Percentiles rank a stretch among this genome's conserved stretches.
phyloP scores from a whole-genome alignment of 225 moss, liverwort and hornwort genomes.

The Marchantia polymorpha region DNA sequence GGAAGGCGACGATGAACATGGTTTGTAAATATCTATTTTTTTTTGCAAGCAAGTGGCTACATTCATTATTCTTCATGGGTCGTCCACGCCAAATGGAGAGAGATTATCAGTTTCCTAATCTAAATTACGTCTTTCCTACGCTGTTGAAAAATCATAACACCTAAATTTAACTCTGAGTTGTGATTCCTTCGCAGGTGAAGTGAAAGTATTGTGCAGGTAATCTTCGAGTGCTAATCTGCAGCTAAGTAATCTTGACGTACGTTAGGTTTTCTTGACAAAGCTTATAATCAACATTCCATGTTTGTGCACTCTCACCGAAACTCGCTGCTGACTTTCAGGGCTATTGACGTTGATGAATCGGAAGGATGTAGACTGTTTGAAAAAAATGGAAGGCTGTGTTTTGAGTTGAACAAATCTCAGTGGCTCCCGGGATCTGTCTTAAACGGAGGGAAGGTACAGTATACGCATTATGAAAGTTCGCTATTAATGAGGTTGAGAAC shows the following conservation, averaged over 20 bases:
- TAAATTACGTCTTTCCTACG: not conserved
- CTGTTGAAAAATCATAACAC: no score
- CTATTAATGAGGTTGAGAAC: not conserved
- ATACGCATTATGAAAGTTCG: not conserved
- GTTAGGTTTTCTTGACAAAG: no score
- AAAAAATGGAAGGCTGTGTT: slow-evolving; percentile 27
- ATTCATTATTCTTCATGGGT: not conserved
- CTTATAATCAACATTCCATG: not conserved
- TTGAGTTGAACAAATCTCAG: slow-evolving; percentile 51
- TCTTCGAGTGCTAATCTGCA: no score
- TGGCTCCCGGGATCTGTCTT: slow-evolving; percentile 43
- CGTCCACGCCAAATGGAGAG: not conserved
- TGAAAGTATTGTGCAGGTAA: slow-evolving; percentile 55
- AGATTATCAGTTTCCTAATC: not conserved
- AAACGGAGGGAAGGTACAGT: slow-evolving; percentile 44
- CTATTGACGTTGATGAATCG: slow-evolving; percentile 47
- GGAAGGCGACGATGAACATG: slow-evolving; percentile 57
- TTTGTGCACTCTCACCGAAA: not conserved
- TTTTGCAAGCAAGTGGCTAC: not conserved
- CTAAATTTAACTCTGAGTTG: not conserved
- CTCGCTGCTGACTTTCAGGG: slow-evolving; percentile 32
- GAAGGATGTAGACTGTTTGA: slow-evolving; percentile 49
- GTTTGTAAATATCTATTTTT: not conserved
- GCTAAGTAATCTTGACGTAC: not conserved
- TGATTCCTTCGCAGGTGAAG: slow-evolving; percentile 46